phyloP scores from a whole-genome alignment of 1,139 yeast genomes.

The Candida tetrigidarum region DNA sequence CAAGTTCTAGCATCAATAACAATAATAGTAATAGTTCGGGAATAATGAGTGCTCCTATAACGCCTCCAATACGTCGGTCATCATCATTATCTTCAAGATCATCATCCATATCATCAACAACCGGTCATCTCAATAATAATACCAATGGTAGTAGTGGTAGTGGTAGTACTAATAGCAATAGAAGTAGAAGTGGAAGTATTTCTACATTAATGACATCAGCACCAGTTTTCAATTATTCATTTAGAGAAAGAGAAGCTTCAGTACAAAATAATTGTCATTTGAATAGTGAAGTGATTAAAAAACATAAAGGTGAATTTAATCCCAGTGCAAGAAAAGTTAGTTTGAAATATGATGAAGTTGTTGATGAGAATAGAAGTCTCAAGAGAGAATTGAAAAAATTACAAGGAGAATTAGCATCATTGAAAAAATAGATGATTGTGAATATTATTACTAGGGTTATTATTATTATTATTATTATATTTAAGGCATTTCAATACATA shows the following conservation, averaged over 20 bases:
- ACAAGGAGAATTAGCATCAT: conserved; percentile 13
- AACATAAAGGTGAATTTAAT: conserved; percentile 11
- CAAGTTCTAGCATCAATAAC: conserved; percentile 1
- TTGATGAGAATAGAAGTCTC: conserved; percentile 18
- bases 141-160: too few relatives aligned
- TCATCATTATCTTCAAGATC: conserved; percentile 17
- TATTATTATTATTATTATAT: neutral
- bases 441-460: neutral
- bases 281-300: conserved; percentile 11
- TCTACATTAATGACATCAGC: conserved; percentile 9
- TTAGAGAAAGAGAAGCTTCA: conserved; percentile 5
- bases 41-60: conserved; percentile 4
- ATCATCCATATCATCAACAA: too few relatives aligned
- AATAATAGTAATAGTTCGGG: conserved; percentile 1
- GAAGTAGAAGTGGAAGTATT: conserved; percentile 8
- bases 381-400: conserved; percentile 16
- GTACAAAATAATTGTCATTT: neutral
- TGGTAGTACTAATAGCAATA: too few relatives aligned
- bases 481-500: too few relatives aligned
- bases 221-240: conserved; percentile 8
- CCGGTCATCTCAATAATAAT: neutral
- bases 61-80: conserved; percentile 13
- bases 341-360: conserved; percentile 16
- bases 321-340: conserved; percentile 11
- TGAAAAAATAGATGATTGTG: conserved; percentile 2